These are phyloP conservation scores for Saturnispora silvae DNA, from an alignment of 805 yeast genomes.

Conservation along the genomic window DNA sequence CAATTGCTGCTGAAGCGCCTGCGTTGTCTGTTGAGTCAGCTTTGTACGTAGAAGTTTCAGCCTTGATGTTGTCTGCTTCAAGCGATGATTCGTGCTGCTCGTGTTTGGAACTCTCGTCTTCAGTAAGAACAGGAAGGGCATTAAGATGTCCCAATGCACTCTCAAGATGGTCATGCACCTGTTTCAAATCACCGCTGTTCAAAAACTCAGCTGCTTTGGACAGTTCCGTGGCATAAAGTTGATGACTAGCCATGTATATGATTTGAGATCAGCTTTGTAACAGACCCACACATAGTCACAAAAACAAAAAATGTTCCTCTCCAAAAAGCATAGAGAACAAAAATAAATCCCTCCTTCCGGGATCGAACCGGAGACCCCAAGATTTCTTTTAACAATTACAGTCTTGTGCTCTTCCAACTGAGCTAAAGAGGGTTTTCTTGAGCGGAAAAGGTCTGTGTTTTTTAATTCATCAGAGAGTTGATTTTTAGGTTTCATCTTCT, in stretches of 20 bases:
- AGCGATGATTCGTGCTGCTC: neutral
- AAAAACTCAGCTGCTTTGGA: neutral
- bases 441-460: neutral
- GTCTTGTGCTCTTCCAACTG: slow-evolving; percentile 19
- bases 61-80: neutral
- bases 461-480: too few species aligned
- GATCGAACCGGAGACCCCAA: slow-evolving; percentile 19
- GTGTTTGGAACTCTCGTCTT: neutral
- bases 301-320: too few species aligned
- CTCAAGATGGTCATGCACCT: neutral
- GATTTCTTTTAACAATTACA: slow-evolving; percentile 14
- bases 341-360: slow-evolving; percentile 16
- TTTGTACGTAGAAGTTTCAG: too few species aligned
- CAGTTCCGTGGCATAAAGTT: neutral
- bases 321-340: neutral
- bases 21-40: neutral
- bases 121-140: neutral
- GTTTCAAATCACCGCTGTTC: neutral
- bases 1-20: neutral
- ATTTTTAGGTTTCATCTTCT: too few species aligned
- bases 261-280: too few species aligned
- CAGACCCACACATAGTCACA: too few species aligned
- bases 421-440: slow-evolving; percentile 15
- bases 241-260: neutral
- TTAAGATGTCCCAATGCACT: neutral